These are phyloP conservation scores for Mercurialis annua DNA, from an alignment of 345 rosid genomes.

Conservation along the genomic window DNA sequence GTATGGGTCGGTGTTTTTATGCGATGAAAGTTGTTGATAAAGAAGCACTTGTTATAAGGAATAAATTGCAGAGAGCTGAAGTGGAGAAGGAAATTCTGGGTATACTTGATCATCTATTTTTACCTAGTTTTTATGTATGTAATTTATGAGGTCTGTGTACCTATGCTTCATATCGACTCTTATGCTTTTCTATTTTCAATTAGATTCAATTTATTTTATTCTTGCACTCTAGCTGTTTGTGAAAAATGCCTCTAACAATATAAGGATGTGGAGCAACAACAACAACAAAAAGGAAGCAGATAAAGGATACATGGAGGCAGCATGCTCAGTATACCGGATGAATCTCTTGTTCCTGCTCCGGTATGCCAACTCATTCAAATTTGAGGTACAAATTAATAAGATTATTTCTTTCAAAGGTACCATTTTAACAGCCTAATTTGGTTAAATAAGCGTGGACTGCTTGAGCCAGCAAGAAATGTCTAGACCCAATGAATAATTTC, in stretches of 20 bases:
- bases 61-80: no score
- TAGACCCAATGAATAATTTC: slow-evolving; percentile 25
- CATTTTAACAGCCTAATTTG: slow-evolving; percentile 15
- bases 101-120: no score
- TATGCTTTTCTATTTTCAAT: slow-evolving; percentile 68
- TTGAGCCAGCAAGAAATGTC: slow-evolving; percentile 25
- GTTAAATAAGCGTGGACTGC: slow-evolving; percentile 28
- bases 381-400: slow-evolving; percentile 18
- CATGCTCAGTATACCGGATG: slow-evolving; percentile 98
- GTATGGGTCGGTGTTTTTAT: slow-evolving; percentile 36
- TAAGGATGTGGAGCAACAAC: slow-evolving; percentile 99
- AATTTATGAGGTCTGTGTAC: no score
- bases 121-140: no score
- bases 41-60: slow-evolving; percentile 33
- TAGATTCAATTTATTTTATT: slow-evolving; percentile 89
- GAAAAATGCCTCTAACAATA: no score
- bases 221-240: slow-evolving; percentile 74
- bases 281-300: no score
- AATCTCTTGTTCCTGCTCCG: slow-evolving; percentile 98
- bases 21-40: slow-evolving; percentile 15
- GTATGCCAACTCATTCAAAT: slow-evolving; percentile 29
- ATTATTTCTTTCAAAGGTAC: slow-evolving; percentile 32
- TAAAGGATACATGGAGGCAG: slow-evolving; percentile 84
- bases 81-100: no score
- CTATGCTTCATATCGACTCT: no score